These are phyloP conservation scores for Bipolaris zeicola DNA, from an alignment of 2,329 filamentous ascomycete species.

Conservation along the genomic window DNA sequence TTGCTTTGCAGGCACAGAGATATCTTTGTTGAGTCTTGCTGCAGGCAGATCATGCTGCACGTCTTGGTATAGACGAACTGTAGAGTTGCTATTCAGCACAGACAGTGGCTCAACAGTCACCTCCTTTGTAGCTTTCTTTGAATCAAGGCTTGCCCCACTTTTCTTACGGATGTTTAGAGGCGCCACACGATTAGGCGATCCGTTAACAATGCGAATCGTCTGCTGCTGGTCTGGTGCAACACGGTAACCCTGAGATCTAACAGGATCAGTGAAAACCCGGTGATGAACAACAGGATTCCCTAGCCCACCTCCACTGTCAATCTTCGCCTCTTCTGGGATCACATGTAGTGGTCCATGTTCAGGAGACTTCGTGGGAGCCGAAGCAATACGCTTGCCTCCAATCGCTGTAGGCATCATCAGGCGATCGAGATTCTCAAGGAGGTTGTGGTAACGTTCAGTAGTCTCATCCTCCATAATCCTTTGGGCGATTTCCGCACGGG, in stretches of 20 bases:
- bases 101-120: slow-evolving; percentile 22
- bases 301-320: slow-evolving; percentile 43
- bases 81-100: slow-evolving; percentile 14
- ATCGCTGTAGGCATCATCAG: slow-evolving; percentile 55
- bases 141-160: slow-evolving; percentile 39
- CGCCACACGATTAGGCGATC: slow-evolving; percentile 57
- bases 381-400: slow-evolving; percentile 51
- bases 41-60: slow-evolving; percentile 29
- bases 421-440: slow-evolving; percentile 65
- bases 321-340: slow-evolving; percentile 58
- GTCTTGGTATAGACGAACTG: slow-evolving; percentile 27
- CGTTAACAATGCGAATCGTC: slow-evolving; percentile 64
- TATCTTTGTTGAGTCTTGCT: slow-evolving; percentile 17
- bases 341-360: slow-evolving; percentile 52
- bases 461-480: slow-evolving; percentile 55
- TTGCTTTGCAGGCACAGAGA: slow-evolving; percentile 29
- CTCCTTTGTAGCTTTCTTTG: slow-evolving; percentile 24
- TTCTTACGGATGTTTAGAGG: slow-evolving; percentile 63
- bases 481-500: slow-evolving; percentile 62
- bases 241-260: slow-evolving; percentile 36
- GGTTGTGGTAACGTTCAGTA: slow-evolving; percentile 61
- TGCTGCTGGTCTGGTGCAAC: slow-evolving; percentile 42
- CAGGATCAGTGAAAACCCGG: slow-evolving; percentile 53
- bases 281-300: slow-evolving; percentile 34
- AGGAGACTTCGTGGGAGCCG: slow-evolving; percentile 49